phyloP scores from a whole-genome alignment of 495 filamentous ascomycete species.

The Neurospora sublineolata region DNA sequence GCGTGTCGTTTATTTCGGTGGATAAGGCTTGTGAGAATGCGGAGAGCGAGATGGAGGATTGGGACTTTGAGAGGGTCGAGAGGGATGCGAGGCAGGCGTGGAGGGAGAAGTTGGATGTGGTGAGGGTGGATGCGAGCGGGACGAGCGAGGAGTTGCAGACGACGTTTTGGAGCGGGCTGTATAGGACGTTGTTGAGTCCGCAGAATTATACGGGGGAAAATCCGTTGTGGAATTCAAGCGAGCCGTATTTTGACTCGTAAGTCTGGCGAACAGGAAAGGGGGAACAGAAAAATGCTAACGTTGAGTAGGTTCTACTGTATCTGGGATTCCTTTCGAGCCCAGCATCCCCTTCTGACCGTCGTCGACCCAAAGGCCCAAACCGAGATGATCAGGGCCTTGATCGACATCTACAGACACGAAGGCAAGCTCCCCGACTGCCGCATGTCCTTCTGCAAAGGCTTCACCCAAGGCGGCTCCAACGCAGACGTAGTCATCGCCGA shows the following conservation, averaged over 20 bases:
- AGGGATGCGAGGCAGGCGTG: constrained; percentile 42
- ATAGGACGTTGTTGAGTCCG: constrained; percentile 52
- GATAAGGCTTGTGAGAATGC: constrained; percentile 53
- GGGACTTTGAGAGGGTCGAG: constrained; percentile 46
- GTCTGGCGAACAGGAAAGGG: constrained; percentile 24
- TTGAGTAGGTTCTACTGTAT: constrained; percentile 50
- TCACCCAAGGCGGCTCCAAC: constrained; percentile 63
- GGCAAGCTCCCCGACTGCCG: constrained; percentile 48
- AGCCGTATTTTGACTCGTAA: constrained; percentile 61
- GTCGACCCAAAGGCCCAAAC: constrained; percentile 54
- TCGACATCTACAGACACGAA: constrained; percentile 60
- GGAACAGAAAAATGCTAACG: constrained; percentile 6
- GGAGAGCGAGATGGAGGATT: constrained; percentile 50
- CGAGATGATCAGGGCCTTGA: constrained; percentile 52
- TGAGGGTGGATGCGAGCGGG: constrained; percentile 43
- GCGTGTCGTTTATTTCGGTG: constrained; percentile 53
- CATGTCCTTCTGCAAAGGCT: constrained; percentile 54
- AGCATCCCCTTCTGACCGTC: constrained; percentile 57
- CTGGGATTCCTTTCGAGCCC: constrained; percentile 63
- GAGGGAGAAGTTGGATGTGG: constrained; percentile 47
- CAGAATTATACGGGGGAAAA: constrained; percentile 72
- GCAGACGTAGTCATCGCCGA: constrained; percentile 61
- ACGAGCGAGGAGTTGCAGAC: constrained; percentile 45
- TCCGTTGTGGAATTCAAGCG: constrained; percentile 53
- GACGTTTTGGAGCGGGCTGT: constrained; percentile 58